Base-by-base conservation (phyloP, 495 filamentous ascomycete species). In the Penicillium chermesinum region DNA sequence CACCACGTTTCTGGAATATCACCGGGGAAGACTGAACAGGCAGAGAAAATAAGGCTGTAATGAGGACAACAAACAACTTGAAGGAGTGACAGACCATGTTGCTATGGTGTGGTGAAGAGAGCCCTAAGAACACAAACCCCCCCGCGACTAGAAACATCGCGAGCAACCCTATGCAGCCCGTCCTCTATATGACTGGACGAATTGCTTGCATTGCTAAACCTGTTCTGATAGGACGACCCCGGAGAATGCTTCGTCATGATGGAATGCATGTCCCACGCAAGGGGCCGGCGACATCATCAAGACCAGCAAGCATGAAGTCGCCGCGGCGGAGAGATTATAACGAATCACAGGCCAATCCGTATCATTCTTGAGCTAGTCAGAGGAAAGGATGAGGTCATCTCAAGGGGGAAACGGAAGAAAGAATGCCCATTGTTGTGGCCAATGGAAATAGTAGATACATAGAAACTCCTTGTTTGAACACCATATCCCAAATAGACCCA, bases 41-140 rank as follows among this genome's bases (percentile, higher is more conserved):
- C 18, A 60, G 15, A 15, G 59, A 18, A 20, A 45, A 45, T 9
- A 53, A 37, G 32, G 50, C 36, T 48, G 61, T 53, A 41, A 57
- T 15, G 25, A 68, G 30, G 37, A 62, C 34, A 34, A 61, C 41
- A 48, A 59, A 45, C 60, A 46, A 48, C 48, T 44, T 30, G 45
- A 58, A 52, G 33, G 50, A 54, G 45, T 55, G 44, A 57, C 52
- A 49, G 53, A 52, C 50, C 60, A 67, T 69, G 18, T 55, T 67
- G 33, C 10, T 4, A 30, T 30, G 57, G 22, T 58, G 45, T 37
- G 50, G 40, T 38, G 36, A 18, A 43, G 7, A 50, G 16, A 50
- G 50, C 50, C 47, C 55, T 41, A n/a, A 38, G 43, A 36, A 43
- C 47, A 38, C 14, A 45, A 48, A 41, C 34, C 25, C 50, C 55